phyloP scores from a whole-genome alignment of 306 rosid genomes.

The Alnus rubra region DNA sequence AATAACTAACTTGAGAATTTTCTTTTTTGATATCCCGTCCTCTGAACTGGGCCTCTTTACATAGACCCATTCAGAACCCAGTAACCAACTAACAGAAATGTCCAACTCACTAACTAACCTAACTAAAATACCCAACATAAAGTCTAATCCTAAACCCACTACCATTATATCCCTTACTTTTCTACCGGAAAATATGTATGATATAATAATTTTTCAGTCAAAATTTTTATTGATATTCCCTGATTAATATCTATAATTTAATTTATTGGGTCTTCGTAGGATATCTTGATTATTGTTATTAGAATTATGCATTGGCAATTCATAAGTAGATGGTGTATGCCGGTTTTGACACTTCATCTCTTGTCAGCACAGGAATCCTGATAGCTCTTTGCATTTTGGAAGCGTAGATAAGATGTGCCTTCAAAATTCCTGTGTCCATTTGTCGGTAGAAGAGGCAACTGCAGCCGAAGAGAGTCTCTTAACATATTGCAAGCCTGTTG shows the following conservation, averaged over 20 bases:
- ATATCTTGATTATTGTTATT: background rate
- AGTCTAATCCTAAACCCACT: too few species aligned
- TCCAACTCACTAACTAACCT: too few species aligned
- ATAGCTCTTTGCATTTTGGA: background rate
- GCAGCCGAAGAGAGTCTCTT: slow-evolving; percentile 85
- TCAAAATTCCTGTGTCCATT: slow-evolving; percentile 59
- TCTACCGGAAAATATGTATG: background rate
- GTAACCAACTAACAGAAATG: too few species aligned
- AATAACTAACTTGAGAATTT: too few species aligned
- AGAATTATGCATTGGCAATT: background rate
- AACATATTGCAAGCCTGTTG: slow-evolving; percentile 94
- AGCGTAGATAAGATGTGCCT: slow-evolving; percentile 67
- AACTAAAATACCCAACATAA: too few species aligned
- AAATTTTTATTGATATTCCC: background rate
- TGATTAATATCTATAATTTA: background rate
- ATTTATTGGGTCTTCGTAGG: background rate
- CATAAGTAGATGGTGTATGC: background rate
- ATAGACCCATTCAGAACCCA: too few species aligned
- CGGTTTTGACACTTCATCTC: background rate
- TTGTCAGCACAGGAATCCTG: background rate
- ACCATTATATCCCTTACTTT: too few species aligned
- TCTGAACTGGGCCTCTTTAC: too few species aligned
- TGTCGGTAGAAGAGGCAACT: slow-evolving; percentile 62
- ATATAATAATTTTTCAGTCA: background rate
- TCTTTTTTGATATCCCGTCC: too few species aligned